phyloP scores from a whole-genome alignment of 2,329 filamentous ascomycete genomes.

The Zasmidium citrigriseum region DNA sequence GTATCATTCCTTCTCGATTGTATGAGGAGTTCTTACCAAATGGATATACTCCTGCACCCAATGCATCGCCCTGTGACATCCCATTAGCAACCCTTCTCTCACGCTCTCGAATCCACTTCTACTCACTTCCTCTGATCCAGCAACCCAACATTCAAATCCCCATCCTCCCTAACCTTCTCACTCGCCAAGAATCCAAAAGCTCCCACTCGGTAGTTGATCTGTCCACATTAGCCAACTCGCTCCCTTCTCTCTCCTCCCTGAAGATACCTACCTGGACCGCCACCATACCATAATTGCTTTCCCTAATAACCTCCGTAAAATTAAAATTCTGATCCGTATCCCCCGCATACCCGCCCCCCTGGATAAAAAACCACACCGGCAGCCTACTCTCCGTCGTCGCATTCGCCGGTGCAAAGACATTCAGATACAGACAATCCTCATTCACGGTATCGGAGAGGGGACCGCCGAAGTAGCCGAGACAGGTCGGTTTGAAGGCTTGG shows the following conservation, averaged over 20 bases:
- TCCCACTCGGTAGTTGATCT: constrained; percentile 31
- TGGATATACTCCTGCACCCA: constrained; percentile 69
- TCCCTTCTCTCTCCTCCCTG: constrained; percentile 37
- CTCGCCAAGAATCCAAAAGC: constrained; percentile 56
- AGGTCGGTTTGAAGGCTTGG: constrained; percentile 41
- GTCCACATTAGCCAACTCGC: too few relatives aligned
- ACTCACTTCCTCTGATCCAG: constrained; percentile 57
- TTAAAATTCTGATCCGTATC: constrained; percentile 50
- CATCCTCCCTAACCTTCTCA: constrained; percentile 42
- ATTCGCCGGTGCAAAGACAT: constrained; percentile 61
- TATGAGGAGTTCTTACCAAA: background rate
- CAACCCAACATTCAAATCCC: constrained; percentile 62
- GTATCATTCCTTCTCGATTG: background rate
- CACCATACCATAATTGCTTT: constrained; percentile 61
- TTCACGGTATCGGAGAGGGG: constrained; percentile 38
- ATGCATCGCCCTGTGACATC: constrained; percentile 50
- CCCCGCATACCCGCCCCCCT: constrained; percentile 33
- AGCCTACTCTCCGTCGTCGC: constrained; percentile 53
- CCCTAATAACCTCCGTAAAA: constrained; percentile 60
- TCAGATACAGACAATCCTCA: constrained; percentile 69
- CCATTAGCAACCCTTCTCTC: background rate
- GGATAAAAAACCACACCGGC: constrained; percentile 66
- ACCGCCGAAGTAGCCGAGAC: constrained; percentile 28
- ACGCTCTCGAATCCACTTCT: constrained; percentile 27
- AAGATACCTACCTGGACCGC: constrained; percentile 51